phyloP scores from a whole-genome alignment of 1,139 yeast species.

The Eremothecium coryli region DNA sequence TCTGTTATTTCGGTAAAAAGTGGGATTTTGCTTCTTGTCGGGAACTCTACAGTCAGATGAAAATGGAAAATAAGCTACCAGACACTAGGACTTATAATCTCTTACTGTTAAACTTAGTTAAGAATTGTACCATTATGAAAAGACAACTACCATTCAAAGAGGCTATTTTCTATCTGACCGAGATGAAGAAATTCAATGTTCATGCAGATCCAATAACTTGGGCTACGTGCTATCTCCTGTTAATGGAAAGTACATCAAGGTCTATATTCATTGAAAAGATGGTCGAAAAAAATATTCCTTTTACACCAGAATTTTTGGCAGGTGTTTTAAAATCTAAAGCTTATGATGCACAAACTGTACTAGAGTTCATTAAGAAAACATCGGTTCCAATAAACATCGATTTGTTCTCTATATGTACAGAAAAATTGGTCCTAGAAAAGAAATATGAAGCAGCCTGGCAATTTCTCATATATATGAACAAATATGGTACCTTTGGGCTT shows the following conservation, averaged over 20 bases:
- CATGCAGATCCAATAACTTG: constrained; percentile 35
- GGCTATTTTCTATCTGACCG: constrained; percentile 29
- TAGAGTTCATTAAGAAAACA: constrained; percentile 19
- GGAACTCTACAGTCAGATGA: constrained; percentile 35
- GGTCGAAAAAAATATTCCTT: constrained; percentile 21
- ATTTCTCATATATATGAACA: constrained; percentile 14
- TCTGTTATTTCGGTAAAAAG: constrained; percentile 34
- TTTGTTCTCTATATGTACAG: constrained; percentile 21
- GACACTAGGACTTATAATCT: constrained; percentile 39
- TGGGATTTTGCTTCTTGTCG: constrained; percentile 37
- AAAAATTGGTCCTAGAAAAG: constrained; percentile 21
- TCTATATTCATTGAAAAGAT: constrained; percentile 25
- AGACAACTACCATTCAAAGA: constrained; percentile 26
- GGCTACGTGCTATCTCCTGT: constrained; percentile 30
- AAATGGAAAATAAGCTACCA: constrained; percentile 30
- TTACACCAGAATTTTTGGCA: constrained; percentile 17
- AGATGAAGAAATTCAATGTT: constrained; percentile 29
- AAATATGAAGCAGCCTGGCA: constrained; percentile 26
- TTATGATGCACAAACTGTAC: constrained; percentile 10
- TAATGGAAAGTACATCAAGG: constrained; percentile 27
- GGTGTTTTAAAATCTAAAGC: constrained; percentile 15
- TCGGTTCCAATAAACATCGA: constrained; percentile 22
- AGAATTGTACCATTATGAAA: constrained; percentile 25
- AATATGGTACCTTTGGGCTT: constrained; percentile 10
- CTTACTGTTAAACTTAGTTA: constrained; percentile 27